Percentiles rank a stretch among this genome's conserved stretches.
Conservation (phyloP, 352 stramenopile genomes). For the Globisporangium heterothallicum region DNA sequence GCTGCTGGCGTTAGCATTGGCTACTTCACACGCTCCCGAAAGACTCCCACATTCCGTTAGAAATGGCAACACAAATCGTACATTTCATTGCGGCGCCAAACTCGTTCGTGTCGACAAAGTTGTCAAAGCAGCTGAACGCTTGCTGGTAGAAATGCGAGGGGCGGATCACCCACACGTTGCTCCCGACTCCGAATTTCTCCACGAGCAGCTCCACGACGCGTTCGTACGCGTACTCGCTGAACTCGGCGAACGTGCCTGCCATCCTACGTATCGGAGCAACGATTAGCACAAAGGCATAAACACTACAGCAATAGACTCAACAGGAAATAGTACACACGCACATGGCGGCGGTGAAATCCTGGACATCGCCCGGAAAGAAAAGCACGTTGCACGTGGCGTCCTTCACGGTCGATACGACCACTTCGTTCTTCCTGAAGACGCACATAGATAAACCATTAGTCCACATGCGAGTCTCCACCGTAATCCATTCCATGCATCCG, state of each 20-base stretch:
- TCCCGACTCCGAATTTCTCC: constrained; percentile 41
- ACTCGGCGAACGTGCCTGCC: constrained; percentile 31
- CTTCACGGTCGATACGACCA: constrained; percentile 31
- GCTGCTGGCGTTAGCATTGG: too few relatives aligned
- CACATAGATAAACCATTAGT: neutral
- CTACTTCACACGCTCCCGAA: too few relatives aligned
- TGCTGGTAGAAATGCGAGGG: constrained; percentile 35
- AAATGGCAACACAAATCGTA: too few relatives aligned
- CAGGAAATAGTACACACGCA: too few relatives aligned
- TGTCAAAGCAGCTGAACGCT: constrained; percentile 57
- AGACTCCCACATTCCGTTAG: neutral
- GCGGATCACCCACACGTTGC: constrained; percentile 58
- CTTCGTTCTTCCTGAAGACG: constrained; percentile 39
- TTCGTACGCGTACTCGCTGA: constrained; percentile 54
- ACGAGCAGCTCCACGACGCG: constrained; percentile 31
- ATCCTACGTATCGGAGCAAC: too few relatives aligned
- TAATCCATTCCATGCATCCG: too few relatives aligned
- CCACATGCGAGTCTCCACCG: too few relatives aligned
- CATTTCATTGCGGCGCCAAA: constrained; percentile 45
- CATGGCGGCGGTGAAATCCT: constrained; percentile 49
- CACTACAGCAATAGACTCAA: too few relatives aligned
- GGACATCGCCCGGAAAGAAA: constrained; percentile 66
- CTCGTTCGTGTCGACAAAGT: constrained; percentile 53
- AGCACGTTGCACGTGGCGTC: constrained; percentile 39
- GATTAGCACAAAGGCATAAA: too few relatives aligned